Evolutionary conservation across 345 rosid species (phyloP), one percentile per base, ranked within the genome.

Genomic region (Salix arbutifolia): DNA sequence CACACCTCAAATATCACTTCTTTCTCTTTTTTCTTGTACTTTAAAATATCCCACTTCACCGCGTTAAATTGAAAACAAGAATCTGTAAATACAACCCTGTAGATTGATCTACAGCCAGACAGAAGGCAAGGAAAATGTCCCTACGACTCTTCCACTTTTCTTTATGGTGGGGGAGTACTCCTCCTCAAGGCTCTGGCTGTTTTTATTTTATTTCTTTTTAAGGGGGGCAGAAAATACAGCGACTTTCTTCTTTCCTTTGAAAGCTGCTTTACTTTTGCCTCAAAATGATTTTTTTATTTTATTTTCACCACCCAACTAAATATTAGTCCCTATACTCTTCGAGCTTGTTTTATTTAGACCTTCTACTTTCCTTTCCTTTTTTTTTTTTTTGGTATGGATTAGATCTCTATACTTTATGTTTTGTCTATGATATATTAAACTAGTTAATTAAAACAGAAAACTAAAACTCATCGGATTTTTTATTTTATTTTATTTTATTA

Each of bases 231-330:
- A 46, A 77, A 69, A 60, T 46, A 70, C 61, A 70, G n/a, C 40
- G 33, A 64, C 37, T n/a, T 74, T 44, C 46, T 30, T 74, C 35
- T 38, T 28, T 76, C 52, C 61, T 26, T 58, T 77, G 14, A 75
- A 82, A 78, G 72, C 73, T 61, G 81, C 35, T 74, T 74, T 77
- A 37, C 71, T 81, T 69, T 81, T 68, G 23, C 44, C 17, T n/a
- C 17, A 19, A 52, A 52, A 52, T 40, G 44, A 40, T 10, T 40
- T 40, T 40, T 40, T 40, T 0, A 40, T 12, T 40, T 40, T 0
- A 40, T 12, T 40, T 10, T 40, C 44, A 40, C 44, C 44, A 10
- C 44, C 44, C 3, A 40, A 40, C 12, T 40, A 3, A 2, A 40
- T 40, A 40, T 40, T 0, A 40, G 44, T 40, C 44, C 44, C 44